Evolutionary conservation across 441 rosid species (phyloP).

Genomic region (Bocquillonia castaneifolia): DNA sequence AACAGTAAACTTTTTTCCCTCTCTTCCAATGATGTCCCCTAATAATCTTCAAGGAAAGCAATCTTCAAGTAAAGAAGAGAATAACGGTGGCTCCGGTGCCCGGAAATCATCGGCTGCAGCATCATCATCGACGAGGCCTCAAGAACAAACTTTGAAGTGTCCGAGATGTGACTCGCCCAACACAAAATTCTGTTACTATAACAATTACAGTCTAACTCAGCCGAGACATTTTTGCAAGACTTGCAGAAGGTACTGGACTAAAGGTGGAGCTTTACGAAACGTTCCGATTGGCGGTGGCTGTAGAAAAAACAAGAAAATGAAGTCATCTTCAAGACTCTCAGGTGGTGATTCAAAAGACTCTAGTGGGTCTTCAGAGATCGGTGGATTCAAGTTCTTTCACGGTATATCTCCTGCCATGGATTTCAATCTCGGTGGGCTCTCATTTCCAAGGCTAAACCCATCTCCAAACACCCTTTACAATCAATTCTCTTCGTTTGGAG

Average conservation of each 20-base stretch:
- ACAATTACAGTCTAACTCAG: conserved; percentile 86
- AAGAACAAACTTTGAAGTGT: conserved; percentile 52
- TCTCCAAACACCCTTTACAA: conserved; percentile 30
- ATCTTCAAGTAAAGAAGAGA: conserved; percentile 37
- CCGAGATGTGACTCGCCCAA: conserved; percentile 87
- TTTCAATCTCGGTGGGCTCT: conserved; percentile 63
- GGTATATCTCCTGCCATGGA: conserved; percentile 55
- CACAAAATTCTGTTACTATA: conserved; percentile 95
- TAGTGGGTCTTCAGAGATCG: conserved; percentile 42
- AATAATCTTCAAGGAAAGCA: conserved; percentile 36
- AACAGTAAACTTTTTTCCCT: no score
- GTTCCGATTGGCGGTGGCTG: conserved; percentile 94
- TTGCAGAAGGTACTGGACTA: conserved; percentile 91
- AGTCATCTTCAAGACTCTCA: conserved; percentile 42
- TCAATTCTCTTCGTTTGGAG: conserved; percentile 43
- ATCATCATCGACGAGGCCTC: conserved; percentile 37
- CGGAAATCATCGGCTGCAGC: conserved; percentile 29
- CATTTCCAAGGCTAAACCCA: conserved; percentile 51
- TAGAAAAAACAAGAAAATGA: conserved; percentile 72
- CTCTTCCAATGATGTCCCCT: conserved; percentile 41
- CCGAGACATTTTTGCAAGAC: conserved; percentile 94
- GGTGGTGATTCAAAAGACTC: conserved; percentile 35
- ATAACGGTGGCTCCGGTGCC: conserved; percentile 36
- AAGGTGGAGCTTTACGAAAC: conserved; percentile 84
- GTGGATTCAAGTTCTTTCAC: conserved; percentile 61